These are phyloP conservation scores for Astrothelium macrocarpum DNA, from an alignment of 495 filamentous ascomycete genomes.

Conservation along the genomic window DNA sequence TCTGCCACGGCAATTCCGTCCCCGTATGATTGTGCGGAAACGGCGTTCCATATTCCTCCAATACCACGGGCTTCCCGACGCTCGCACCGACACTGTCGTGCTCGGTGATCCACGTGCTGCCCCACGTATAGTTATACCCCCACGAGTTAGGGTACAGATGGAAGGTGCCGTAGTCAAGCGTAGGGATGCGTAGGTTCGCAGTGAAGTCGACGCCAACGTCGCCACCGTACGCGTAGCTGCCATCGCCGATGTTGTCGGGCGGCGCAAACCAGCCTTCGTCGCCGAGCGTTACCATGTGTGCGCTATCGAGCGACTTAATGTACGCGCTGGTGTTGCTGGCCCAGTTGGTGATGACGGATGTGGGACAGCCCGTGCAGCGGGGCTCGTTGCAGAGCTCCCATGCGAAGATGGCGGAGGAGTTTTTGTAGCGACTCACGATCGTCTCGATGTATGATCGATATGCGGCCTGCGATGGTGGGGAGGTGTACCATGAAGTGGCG, in stretches of 20 bases:
- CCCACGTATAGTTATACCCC: constrained; percentile 13
- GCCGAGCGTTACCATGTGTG: constrained; percentile 57
- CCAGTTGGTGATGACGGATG: constrained; percentile 49
- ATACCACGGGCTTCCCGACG: constrained; percentile 8
- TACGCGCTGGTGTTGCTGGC: constrained; percentile 47
- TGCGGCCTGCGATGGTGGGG: constrained; percentile 43
- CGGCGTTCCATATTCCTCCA: constrained; percentile 18
- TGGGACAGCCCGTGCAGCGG: constrained; percentile 53
- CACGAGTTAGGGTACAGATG: constrained; percentile 9
- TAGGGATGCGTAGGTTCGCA: constrained; percentile 16
- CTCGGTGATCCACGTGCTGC: constrained; percentile 11
- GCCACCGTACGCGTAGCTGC: constrained; percentile 5
- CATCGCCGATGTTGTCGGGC: not conserved
- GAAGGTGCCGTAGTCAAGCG: constrained; percentile 18
- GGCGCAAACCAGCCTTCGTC: constrained; percentile 36
- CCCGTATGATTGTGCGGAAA: constrained; percentile 16
- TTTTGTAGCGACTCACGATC: constrained; percentile 50
- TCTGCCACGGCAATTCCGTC: constrained; percentile 17
- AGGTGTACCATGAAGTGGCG: constrained; percentile 40
- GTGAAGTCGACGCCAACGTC: constrained; percentile 17
- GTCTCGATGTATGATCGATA: constrained; percentile 56
- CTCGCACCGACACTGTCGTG: constrained; percentile 6
- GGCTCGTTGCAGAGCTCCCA: constrained; percentile 70
- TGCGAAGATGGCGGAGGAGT: constrained; percentile 50
- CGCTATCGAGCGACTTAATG: constrained; percentile 52